phyloP scores from a whole-genome alignment of 352 stramenopile genomes.

The Pythium scleroteichum region DNA sequence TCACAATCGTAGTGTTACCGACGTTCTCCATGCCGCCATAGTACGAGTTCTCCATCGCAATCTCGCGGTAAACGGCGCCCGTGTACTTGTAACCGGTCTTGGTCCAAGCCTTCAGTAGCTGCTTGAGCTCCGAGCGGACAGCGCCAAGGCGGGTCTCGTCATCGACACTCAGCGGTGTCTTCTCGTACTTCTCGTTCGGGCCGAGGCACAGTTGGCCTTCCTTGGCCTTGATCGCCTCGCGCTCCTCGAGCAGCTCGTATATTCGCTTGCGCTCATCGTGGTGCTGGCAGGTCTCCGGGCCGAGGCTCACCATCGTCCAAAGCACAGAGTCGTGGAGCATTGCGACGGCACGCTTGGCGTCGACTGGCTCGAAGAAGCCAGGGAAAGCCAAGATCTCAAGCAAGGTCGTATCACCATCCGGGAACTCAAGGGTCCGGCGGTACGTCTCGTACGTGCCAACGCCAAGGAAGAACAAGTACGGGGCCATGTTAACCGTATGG shows the following conservation, averaged over 20 bases:
- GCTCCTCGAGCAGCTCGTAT: slow-evolving; percentile 64
- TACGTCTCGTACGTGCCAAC: slow-evolving; percentile 81
- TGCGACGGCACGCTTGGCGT: slow-evolving; percentile 68
- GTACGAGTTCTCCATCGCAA: slow-evolving; percentile 85
- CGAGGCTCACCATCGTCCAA: slow-evolving; percentile 73
- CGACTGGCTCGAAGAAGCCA: slow-evolving; percentile 60
- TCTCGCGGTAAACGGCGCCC: slow-evolving; percentile 75
- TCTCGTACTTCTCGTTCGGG: slow-evolving; percentile 52
- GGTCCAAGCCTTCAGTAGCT: slow-evolving; percentile 64
- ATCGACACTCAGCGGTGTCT: slow-evolving; percentile 41
- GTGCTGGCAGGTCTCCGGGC: slow-evolving; percentile 68
- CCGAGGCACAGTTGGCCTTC: slow-evolving; percentile 55
- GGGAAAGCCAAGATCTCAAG: slow-evolving; percentile 76
- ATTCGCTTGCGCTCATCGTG: slow-evolving; percentile 72
- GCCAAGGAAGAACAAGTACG: slow-evolving; percentile 80
- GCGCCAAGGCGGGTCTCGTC: slow-evolving; percentile 47
- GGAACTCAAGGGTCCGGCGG: slow-evolving; percentile 70
- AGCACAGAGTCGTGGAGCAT: slow-evolving; percentile 79
- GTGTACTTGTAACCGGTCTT: slow-evolving; percentile 88
- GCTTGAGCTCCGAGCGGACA: slow-evolving; percentile 60
- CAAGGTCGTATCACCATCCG: slow-evolving; percentile 69
- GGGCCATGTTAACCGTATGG: slow-evolving; percentile 84
- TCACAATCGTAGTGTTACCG: slow-evolving; percentile 81
- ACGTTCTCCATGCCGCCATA: slow-evolving; percentile 85
- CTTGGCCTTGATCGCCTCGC: slow-evolving; percentile 69